phyloP scores from a whole-genome alignment of 1,284 basidiomycete genomes.

The Cutaneotrichosporon sp. region DNA sequence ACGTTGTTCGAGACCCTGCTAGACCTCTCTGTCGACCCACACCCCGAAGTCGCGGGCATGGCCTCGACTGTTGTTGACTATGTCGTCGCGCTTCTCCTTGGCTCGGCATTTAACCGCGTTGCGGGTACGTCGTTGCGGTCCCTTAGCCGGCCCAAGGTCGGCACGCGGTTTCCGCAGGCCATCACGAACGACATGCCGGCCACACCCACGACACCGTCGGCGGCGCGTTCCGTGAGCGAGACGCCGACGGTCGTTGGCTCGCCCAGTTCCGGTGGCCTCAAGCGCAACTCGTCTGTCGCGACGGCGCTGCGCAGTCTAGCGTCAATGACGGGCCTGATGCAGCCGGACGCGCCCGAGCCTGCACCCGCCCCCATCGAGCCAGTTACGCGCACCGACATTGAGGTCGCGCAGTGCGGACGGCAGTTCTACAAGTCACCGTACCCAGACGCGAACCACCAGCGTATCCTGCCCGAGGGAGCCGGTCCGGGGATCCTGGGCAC shows the following conservation, averaged over 20 bases:
- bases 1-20: slow-evolving; percentile 85
- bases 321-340: slow-evolving; percentile 45
- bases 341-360: slow-evolving; percentile 24
- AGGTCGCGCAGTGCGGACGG: slow-evolving; percentile 16
- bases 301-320: slow-evolving; percentile 73
- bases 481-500: slow-evolving; percentile 8
- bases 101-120: slow-evolving; percentile 75
- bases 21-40: slow-evolving; percentile 87
- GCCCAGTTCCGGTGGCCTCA: slow-evolving; percentile 52
- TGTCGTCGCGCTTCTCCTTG: slow-evolving; percentile 78
- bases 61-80: slow-evolving; percentile 91
- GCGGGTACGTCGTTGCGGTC: slow-evolving; percentile 59
- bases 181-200: neutral
- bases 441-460: slow-evolving; percentile 35
- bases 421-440: slow-evolving; percentile 38
- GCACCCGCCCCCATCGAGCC: slow-evolving; percentile 3
- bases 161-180: slow-evolving; percentile 8
- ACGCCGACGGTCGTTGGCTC: slow-evolving; percentile 4
- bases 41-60: slow-evolving; percentile 83
- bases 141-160: slow-evolving; percentile 28
- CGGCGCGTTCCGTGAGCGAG: neutral
- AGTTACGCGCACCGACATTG: slow-evolving; percentile 15
- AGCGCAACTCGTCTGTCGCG: slow-evolving; percentile 76
- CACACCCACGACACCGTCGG: neutral
- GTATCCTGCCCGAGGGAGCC: slow-evolving; percentile 28